Evolutionary conservation across 1,284 basidiomycete species (phyloP), one percentile per base, ranked within the genome.

Genomic region (Moesziomyces aphidis): DNA sequence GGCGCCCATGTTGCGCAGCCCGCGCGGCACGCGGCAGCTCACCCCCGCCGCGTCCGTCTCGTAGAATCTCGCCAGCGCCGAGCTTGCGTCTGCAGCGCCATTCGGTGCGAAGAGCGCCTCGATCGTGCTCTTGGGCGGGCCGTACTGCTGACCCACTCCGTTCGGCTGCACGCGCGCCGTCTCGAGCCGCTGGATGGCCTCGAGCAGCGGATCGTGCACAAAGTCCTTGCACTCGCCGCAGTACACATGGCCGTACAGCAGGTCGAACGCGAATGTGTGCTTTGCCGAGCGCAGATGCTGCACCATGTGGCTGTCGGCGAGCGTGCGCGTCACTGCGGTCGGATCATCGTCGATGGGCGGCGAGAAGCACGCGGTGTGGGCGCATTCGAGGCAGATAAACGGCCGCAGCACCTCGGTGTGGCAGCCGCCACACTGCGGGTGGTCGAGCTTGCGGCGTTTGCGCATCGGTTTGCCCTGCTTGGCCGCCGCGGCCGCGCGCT

Each of bases 1-100:
- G 78, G 96, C 93, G 6, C 94, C 93, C 8, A 97, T 90, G 83
- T 97, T 97, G 49, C 97, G 87, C 4, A 97, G 87, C 0, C 95
- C 95, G 60, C 94, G 89, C 11, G 93, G 90, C 58, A 90, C 93
- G 93, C 73, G 44, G 51, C 53, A 56, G 26, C 65, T 43, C 24
- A 56, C 50, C 39, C 56, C 28, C 53, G 47, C 51, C 23, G 77
- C 28, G 58, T 48, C 67, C 26, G 62, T 65, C 36, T 68, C 44
- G 46, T 71, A 58, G 22, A 65, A 59, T 11, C 28, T 67, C 23
- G 47, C 52, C 52, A 65, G 65, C 39, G 52, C 53, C 36, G 49
- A 43, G 36, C 46, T 48, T 2, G 24, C 10, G 7, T 46, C 47
- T 1, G 26, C 26, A 28, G 26, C 26, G 26, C 26, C 26, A 7